These are phyloP conservation scores for Apiotrichum sp. DNA, from an alignment of 1,284 basidiomycete species.

Conservation along the genomic window DNA sequence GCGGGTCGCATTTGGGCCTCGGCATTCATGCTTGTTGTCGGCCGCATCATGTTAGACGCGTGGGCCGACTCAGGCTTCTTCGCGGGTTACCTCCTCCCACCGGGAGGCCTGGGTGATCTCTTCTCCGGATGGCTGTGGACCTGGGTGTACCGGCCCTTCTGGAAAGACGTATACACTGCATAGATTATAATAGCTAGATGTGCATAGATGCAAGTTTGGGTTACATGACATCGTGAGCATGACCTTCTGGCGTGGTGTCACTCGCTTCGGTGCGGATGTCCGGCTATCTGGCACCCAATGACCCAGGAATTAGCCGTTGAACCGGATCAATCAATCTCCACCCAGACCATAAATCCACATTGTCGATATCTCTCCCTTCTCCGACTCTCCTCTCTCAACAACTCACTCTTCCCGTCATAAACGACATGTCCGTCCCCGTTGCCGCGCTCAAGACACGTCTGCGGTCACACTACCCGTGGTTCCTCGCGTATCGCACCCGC, in stretches of 20 bases:
- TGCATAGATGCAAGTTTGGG: too few relatives aligned
- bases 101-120: background rate
- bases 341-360: too few relatives aligned
- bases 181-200: too few relatives aligned
- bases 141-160: background rate
- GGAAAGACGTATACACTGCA: too few relatives aligned
- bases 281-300: too few relatives aligned
- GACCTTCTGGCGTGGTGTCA: too few relatives aligned
- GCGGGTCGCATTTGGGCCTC: conserved; percentile 37
- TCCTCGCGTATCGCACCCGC: conserved; percentile 12
- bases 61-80: conserved; percentile 26
- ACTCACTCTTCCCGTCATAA: background rate
- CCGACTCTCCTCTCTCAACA: background rate
- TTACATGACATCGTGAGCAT: too few relatives aligned
- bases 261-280: too few relatives aligned
- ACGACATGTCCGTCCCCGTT: conserved; percentile 2
- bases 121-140: background rate
- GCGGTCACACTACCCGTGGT: conserved; percentile 11
- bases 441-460: conserved; percentile 10
- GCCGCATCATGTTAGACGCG: conserved; percentile 16
- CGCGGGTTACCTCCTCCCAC: background rate
- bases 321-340: too few relatives aligned
- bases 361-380: background rate
- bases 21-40: conserved; percentile 22
- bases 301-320: too few relatives aligned